phyloP scores from a whole-genome alignment of 164 flowering plant genomes.

The Liquidambar formosana region DNA sequence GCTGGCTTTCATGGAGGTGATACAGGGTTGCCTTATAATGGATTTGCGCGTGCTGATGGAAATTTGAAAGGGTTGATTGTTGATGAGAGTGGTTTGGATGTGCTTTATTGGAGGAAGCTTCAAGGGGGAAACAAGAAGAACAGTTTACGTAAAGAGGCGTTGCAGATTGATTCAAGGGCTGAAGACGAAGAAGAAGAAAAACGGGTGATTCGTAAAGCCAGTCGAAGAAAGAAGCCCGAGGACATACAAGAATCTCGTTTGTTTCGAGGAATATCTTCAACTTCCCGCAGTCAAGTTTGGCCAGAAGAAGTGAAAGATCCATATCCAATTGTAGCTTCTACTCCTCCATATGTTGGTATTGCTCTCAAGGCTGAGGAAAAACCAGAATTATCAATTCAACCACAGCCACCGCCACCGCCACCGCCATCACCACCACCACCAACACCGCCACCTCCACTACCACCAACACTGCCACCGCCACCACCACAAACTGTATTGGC shows the following conservation, averaged over 20 bases:
- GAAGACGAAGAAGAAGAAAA: slow-evolving; percentile 22
- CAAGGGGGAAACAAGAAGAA: slow-evolving; percentile 28
- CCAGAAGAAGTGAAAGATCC: slow-evolving; percentile 8
- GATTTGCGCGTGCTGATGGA: slow-evolving; percentile 38
- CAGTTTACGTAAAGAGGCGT: slow-evolving; percentile 30
- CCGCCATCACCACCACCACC: slow-evolving; percentile 25
- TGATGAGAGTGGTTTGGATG: slow-evolving; percentile 89
- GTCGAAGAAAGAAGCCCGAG: slow-evolving; percentile 9
- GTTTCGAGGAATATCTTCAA: slow-evolving; percentile 46
- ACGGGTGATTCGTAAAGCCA: slow-evolving; percentile 4
- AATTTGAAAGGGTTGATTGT: slow-evolving; percentile 69
- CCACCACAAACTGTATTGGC: slow-evolving; percentile 26
- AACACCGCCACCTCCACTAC: slow-evolving; percentile 40
- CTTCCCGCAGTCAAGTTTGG: slow-evolving; percentile 17
- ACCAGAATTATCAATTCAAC: slow-evolving; percentile 9
- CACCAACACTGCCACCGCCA: slow-evolving; percentile 26
- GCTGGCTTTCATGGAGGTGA: slow-evolving; percentile 6
- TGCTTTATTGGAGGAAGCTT: slow-evolving; percentile 79
- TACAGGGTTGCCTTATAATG: slow-evolving; percentile 9
- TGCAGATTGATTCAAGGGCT: slow-evolving; percentile 1
- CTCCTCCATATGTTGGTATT: too few relatives aligned
- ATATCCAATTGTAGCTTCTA: background rate
- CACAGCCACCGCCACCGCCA: slow-evolving; percentile 16
- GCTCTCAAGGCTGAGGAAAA: slow-evolving; percentile 6
- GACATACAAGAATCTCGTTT: slow-evolving; percentile 50